Percentiles rank a stretch among this genome's conserved stretches.
phyloP scores from a whole-genome alignment of 139 green algal species.

The Spirogloea muscicola region DNA sequence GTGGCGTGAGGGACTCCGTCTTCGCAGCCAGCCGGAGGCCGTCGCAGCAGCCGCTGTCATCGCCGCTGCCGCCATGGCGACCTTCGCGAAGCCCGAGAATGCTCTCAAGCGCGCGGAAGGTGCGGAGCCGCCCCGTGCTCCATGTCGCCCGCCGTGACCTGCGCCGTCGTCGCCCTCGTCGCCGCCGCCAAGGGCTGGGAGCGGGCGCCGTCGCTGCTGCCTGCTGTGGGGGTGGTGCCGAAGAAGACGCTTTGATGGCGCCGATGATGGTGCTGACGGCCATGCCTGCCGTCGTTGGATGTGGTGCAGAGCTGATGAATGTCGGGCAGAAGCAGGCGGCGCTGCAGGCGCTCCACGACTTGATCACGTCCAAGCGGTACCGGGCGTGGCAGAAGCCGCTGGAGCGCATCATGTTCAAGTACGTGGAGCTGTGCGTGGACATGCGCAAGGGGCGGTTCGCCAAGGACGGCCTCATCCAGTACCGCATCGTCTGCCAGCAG shows the following conservation, averaged over 20 bases:
- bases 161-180: no score
- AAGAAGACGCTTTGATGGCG: no score
- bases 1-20: no score
- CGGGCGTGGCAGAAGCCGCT: slow-evolving; percentile 90
- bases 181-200: no score
- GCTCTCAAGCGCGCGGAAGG: slow-evolving; percentile 88
- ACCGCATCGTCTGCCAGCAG: slow-evolving; percentile 93
- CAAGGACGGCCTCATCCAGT: slow-evolving; percentile 98
- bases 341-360: slow-evolving; percentile 89
- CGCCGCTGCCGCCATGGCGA: slow-evolving; percentile 32
- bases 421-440: slow-evolving; percentile 68
- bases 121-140: no score
- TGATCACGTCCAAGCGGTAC: slow-evolving; percentile 93
- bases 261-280: no score
- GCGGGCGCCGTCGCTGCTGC: no score
- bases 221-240: no score
- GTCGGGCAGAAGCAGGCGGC: slow-evolving; percentile 83
- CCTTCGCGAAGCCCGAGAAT: slow-evolving; percentile 90
- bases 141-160: no score
- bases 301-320: slow-evolving; percentile 78
- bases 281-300: neutral
- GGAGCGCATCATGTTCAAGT: slow-evolving; percentile 94
- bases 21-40: no score
- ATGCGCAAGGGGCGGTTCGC: slow-evolving; percentile 74
- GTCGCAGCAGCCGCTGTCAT: no score